Conservation (phyloP, 108 stramenopile species). For the Fragilaria crotonensis region DNA sequence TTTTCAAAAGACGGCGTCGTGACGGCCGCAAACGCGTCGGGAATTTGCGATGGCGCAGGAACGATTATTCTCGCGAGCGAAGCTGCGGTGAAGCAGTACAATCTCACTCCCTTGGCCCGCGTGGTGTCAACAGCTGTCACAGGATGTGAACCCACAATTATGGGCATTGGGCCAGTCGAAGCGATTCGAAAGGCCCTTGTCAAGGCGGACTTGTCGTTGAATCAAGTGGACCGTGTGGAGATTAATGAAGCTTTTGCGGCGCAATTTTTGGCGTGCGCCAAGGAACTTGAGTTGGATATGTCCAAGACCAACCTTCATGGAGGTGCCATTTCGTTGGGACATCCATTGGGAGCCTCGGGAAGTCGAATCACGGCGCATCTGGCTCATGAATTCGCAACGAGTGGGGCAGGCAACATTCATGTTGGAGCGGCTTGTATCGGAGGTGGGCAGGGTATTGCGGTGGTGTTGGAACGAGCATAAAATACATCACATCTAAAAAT, state of each 20-base stretch:
- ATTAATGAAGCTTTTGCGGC: constrained; percentile 99
- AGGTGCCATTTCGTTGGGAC: constrained; percentile 91
- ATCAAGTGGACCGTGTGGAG: constrained; percentile 95
- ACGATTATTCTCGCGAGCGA: constrained; percentile 87
- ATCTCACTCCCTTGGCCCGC: constrained; percentile 83
- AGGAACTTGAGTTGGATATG: constrained; percentile 92
- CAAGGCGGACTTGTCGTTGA: constrained; percentile 66
- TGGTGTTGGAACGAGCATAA: constrained; percentile 83
- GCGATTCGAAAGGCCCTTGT: constrained; percentile 86
- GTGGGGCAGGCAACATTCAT: constrained; percentile 46
- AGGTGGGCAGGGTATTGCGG: constrained; percentile 98
- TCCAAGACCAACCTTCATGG: constrained; percentile 89
- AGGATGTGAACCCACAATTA: constrained; percentile 89
- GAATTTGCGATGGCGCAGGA: constrained; percentile 97
- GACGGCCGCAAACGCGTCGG: constrained; percentile 93
- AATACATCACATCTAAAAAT: too few species aligned
- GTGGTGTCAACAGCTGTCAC: constrained; percentile 63
- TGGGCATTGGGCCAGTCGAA: constrained; percentile 95
- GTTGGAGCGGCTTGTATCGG: constrained; percentile 98
- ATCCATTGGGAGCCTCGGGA: constrained; percentile 93
- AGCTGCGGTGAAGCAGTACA: constrained; percentile 73
- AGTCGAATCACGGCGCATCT: constrained; percentile 92
- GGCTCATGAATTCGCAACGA: constrained; percentile 79
- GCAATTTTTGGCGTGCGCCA: constrained; percentile 92
- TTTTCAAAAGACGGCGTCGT: constrained; percentile 97